Evolutionary conservation across 164 flowering plant genomes (phyloP).

Genomic region (Aristolochia californica): DNA sequence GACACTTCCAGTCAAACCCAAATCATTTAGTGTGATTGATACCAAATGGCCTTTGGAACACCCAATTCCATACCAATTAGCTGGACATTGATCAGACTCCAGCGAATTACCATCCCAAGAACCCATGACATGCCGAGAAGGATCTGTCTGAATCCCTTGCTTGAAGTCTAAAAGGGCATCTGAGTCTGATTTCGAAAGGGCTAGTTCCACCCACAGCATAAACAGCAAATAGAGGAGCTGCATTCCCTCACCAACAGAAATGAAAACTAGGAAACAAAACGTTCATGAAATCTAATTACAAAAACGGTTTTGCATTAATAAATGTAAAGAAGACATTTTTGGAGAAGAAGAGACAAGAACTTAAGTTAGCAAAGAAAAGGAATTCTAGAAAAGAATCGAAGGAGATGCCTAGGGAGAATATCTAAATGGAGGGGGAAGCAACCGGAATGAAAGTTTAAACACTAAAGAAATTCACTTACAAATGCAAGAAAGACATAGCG

Average conservation of each 20-base stretch:
- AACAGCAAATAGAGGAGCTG: conserved; percentile 24
- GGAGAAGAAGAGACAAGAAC: too few relatives aligned
- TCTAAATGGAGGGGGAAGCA: too few relatives aligned
- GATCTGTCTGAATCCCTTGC: conserved; percentile 22
- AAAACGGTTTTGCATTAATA: too few relatives aligned
- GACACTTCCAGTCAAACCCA: conserved; percentile 46
- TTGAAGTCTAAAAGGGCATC: conserved; percentile 53
- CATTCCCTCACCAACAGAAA: conserved; percentile 24
- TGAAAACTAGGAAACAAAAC: not conserved
- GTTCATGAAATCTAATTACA: too few relatives aligned
- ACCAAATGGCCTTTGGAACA: conserved; percentile 38
- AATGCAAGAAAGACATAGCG: too few relatives aligned
- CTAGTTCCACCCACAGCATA: conserved; percentile 19
- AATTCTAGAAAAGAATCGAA: too few relatives aligned
- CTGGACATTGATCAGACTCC: conserved; percentile 46
- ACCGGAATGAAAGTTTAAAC: too few relatives aligned
- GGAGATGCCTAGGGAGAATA: too few relatives aligned
- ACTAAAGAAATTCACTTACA: too few relatives aligned
- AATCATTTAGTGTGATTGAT: conserved; percentile 30
- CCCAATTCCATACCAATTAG: conserved; percentile 46
- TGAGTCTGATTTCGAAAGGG: conserved; percentile 33
- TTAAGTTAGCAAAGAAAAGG: too few relatives aligned
- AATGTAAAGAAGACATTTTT: too few relatives aligned
- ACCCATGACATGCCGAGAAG: conserved; percentile 24
- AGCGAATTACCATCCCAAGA: conserved; percentile 52